A percentile compares a stretch with the other conserved stretches of the same genome.
Evolutionary conservation across 305 asterid species (phyloP).

Genomic region (Solanum hybrid): DNA sequence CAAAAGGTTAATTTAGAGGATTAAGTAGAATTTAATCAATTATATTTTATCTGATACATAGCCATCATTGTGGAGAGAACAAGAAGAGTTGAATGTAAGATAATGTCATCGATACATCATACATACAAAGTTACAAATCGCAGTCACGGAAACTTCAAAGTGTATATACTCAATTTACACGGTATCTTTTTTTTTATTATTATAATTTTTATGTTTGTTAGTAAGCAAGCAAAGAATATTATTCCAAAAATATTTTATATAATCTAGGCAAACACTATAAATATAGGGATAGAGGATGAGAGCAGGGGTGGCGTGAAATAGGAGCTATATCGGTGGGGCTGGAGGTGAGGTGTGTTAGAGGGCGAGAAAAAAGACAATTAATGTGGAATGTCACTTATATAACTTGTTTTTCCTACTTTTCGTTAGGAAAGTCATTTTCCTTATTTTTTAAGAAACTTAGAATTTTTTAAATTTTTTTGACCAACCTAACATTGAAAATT

Average conservation of each 20-base stretch:
- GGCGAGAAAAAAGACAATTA: not conserved
- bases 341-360: not conserved
- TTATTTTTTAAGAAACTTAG: not conserved
- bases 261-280: not conserved
- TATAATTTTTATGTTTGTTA: not conserved
- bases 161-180: not conserved
- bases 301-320: not conserved
- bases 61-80: not conserved
- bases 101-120: too few species aligned
- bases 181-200: too few species aligned
- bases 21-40: not conserved
- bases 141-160: not conserved
- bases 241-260: not conserved
- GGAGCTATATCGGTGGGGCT: not conserved
- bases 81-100: not conserved
- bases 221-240: not conserved
- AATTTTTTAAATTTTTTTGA: too few species aligned
- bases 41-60: not conserved
- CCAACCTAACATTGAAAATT: not conserved
- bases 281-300: not conserved
- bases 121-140: not conserved
- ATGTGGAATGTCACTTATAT: not conserved
- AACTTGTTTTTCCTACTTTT: not conserved
- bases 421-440: not conserved
- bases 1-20: not conserved